Percentiles rank a stretch among this genome's conserved stretches.
phyloP scores from a whole-genome alignment of 768 basidiomycete species.

The Scleroderma citrinum region DNA sequence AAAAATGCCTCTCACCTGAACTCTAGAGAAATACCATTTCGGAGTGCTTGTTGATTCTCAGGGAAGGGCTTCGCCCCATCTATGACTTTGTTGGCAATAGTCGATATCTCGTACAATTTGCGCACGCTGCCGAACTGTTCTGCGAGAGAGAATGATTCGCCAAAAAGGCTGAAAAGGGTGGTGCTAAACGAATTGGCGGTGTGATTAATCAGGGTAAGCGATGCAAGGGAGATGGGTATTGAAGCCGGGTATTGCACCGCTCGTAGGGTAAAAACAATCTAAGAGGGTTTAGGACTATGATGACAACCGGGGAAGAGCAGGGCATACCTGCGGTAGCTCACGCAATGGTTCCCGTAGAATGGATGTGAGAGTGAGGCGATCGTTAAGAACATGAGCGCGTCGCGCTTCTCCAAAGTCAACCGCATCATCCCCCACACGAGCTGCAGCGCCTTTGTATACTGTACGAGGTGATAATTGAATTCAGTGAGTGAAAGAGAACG shows the following conservation, averaged over 20 bases:
- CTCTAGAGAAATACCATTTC: constrained; percentile 50
- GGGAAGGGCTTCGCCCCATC: constrained; percentile 50
- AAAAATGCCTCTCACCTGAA: constrained; percentile 48
- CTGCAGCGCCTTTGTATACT: constrained; percentile 28
- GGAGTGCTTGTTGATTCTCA: constrained; percentile 39
- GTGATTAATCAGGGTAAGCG: constrained; percentile 52
- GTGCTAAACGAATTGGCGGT: constrained; percentile 47
- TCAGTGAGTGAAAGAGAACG: background rate
- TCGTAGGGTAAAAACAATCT: constrained; percentile 61
- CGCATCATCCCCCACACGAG: constrained; percentile 34
- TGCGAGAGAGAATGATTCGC: constrained; percentile 50
- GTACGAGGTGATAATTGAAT: background rate
- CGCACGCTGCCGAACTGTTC: constrained; percentile 50
- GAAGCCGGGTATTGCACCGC: constrained; percentile 56
- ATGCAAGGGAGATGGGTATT: constrained; percentile 61
- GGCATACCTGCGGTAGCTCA: constrained; percentile 53
- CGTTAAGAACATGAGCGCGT: constrained; percentile 26
- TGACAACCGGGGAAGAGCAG: background rate
- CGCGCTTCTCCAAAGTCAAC: constrained; percentile 29
- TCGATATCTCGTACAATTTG: constrained; percentile 55
- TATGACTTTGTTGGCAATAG: constrained; percentile 53
- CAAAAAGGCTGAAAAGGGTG: constrained; percentile 45
- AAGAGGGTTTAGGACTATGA: constrained; percentile 2
- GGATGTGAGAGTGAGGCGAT: constrained; percentile 27
- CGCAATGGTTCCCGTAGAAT: constrained; percentile 49